Base-by-base conservation (phyloP, 2,329 filamentous ascomycete genomes). In the Aspergillus tamarii region DNA sequence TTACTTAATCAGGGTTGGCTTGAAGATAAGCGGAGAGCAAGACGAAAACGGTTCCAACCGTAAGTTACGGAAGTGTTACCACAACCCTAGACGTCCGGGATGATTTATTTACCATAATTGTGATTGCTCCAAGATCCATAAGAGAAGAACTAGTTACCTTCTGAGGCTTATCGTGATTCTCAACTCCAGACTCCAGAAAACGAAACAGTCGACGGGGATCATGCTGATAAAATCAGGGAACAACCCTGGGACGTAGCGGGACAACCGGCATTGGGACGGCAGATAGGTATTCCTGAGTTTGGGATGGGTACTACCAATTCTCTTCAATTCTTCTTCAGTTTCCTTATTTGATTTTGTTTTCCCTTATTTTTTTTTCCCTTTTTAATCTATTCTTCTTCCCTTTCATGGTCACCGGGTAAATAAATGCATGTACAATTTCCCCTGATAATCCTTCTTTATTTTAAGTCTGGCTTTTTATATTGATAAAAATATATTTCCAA, bases 181-280 rank as follows among this genome's bases (percentile, higher is more conserved):
- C 43, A 12, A 21, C n/a, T 26, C 19, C 23, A 16, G 34, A 36
- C 34, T 36, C 34, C 14, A 48, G 43, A 59, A 45, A 34, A 43
- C 45, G 21, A 45, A 34, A 43, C 45, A 57, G 59, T 30, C n/a
- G 6, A 41, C 12, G 32, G 14, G 52, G 59, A 66, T 66, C 57
- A 54, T 64, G 55, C 60, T 60, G 56, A 59, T 32, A 54, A 41
- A 39, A 19, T 41, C 61, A 59, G 41, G 62, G 54, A 50, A 50
- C 23, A 56, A 59, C 63, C 63, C 56, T 59, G 63, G 63, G 53
- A 55, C 56, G 46, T 61, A 59, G 56, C 61, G 61, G 61, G 50
- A 65, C 48, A 60, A 55, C 58, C 53, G 60, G 60, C 57, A 62
- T 62, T 63, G 50, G 52, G 63, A 50, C 64, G 62, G 65, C 60